A percentile compares a stretch with the other conserved stretches of the same genome.
These are phyloP conservation scores for Truncatella angustata DNA, from an alignment of 2,329 filamentous ascomycete genomes.

Conservation along the genomic window DNA sequence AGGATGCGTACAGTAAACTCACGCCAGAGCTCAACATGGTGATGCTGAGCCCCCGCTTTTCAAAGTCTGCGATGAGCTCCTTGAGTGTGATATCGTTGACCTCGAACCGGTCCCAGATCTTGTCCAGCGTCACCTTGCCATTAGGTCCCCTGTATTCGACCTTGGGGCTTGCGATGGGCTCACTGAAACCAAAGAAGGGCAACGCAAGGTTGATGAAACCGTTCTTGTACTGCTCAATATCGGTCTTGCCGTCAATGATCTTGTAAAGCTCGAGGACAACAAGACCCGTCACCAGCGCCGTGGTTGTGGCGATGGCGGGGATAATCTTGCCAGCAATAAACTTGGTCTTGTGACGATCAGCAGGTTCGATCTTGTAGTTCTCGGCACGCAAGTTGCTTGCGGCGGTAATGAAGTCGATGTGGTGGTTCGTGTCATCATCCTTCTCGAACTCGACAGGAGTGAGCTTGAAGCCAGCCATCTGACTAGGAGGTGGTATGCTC, in stretches of 20 bases:
- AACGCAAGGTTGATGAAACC: constrained; percentile 95
- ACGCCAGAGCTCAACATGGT: constrained; percentile 98
- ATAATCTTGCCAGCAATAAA: constrained; percentile 99
- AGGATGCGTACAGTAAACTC: constrained; percentile 88
- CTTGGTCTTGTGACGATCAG: constrained; percentile 96
- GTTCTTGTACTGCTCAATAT: constrained; percentile 99
- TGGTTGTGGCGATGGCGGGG: constrained; percentile 95
- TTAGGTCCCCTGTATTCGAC: constrained; percentile 80
- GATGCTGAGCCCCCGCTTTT: constrained; percentile 75
- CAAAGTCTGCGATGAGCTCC: constrained; percentile 81
- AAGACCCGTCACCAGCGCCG: constrained; percentile 89
- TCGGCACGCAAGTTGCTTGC: constrained; percentile 94
- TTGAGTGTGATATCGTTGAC: constrained; percentile 79
- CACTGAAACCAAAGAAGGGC: constrained; percentile 97
- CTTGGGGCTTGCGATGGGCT: constrained; percentile 92
- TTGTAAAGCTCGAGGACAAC: constrained; percentile 95
- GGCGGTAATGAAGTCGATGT: constrained; percentile 98
- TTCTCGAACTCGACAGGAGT: constrained; percentile 96
- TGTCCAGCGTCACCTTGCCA: constrained; percentile 82
- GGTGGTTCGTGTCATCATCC: constrained; percentile 95
- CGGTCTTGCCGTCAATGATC: constrained; percentile 91
- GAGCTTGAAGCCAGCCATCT: constrained; percentile 83
- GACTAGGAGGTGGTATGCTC: constrained; percentile 74
- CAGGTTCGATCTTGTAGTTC: constrained; percentile 94
- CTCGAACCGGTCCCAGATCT: constrained; percentile 98